Base-by-base conservation (phyloP, 768 basidiomycete genomes). In the Chalciporus piperatus region DNA sequence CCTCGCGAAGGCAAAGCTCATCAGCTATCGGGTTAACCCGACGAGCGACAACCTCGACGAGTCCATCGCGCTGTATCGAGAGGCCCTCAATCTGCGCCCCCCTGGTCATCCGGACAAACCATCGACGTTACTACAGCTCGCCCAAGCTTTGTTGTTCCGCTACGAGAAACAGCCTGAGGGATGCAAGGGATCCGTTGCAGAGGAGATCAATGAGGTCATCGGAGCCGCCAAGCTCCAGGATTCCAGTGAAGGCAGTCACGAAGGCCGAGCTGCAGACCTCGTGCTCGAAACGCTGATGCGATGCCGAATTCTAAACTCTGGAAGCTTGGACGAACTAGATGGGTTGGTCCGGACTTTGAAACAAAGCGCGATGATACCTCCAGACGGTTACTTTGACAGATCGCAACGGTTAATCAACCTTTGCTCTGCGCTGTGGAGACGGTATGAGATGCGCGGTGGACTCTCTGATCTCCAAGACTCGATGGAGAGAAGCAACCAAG, bases 1-100 rank as follows among this genome's bases (percentile, higher is more conserved):
- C 46, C 50, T 59, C 22, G 59, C 54, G 9, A 56, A 46, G 8
- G 59, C 33, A 16, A 17, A 33, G 28, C 48, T 47, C n/a, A 44
- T 52, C 16, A n/a, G n/a, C 20, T 49, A 45, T 16, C 59, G 47
- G 19, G 23, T 27, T n/a, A 3, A 38, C 11, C 50, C 50, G 3
- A 47, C 30, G 14, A 14, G 2, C 10, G 1, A 1, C 10, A 8
- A 43, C 7, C 45, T 59, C 27, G 20, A 55, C 7, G 9, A 16
- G 9, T 32, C 49, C 4, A 48, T 40, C 13, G 14, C 13, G 0
- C 37, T 43, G 17, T 56, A 52, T 39, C 50, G n/a, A 16, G 8
- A 51, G 6, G 59, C 50, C 12, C 58, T 59, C 22, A 19, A 40
- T 6, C n/a, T 56, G 9, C 58, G 47, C 13, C 13, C 1, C n/a